Base-by-base conservation (phyloP, 306 rosid species). In the Rosa persica region DNA sequence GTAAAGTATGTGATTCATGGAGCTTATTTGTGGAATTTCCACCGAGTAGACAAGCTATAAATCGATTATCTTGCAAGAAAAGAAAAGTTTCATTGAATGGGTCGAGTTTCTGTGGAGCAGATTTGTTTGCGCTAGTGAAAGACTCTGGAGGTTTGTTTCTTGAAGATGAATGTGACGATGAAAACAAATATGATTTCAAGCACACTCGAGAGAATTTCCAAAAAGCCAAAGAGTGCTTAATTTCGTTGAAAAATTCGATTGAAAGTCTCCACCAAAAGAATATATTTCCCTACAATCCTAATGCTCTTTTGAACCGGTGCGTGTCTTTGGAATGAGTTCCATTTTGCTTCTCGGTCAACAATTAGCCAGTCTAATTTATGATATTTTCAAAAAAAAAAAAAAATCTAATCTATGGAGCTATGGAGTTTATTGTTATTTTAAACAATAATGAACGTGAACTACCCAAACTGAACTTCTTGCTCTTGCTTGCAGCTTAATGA, bases 261-360 rank as follows among this genome's bases (percentile, higher is more conserved):
- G 90, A 85, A 73, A 88, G 86, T 87, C 98, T 92, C 81, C 88
- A 92, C 78, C 86, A 75, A 61, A 93, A 94, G 87, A 81, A 87
- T 81, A 79, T 94, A 74, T 94, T 94, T 86, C 96, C 97, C 19
- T 93, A 93, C 89, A 88, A 93, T 76, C 96, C 93, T 12, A 78
- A 79, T 57, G 93, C 80, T 57, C 96, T 93, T 82, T 69, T 93
- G 87, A 90, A 75, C 57, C 89, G 91, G 97, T 86, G 78, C 3
- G 83, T 75, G 38, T 54, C 46, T 5, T 51, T 51, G 58, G 74
- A 64, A 55, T 80, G 79, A 39, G 77, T 71, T 74, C 40, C 48
- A 57, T 42, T 75, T n/a, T 75, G 83, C 49, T 22, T 46, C 67
- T 43, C 40, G 0, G 40, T 76, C 7, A 57, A 76, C 55, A 48